A percentile compares a stretch with the other conserved stretches of the same genome.
phyloP scores from a whole-genome alignment of 768 basidiomycete genomes.

The Botryobasidium botryosum region DNA sequence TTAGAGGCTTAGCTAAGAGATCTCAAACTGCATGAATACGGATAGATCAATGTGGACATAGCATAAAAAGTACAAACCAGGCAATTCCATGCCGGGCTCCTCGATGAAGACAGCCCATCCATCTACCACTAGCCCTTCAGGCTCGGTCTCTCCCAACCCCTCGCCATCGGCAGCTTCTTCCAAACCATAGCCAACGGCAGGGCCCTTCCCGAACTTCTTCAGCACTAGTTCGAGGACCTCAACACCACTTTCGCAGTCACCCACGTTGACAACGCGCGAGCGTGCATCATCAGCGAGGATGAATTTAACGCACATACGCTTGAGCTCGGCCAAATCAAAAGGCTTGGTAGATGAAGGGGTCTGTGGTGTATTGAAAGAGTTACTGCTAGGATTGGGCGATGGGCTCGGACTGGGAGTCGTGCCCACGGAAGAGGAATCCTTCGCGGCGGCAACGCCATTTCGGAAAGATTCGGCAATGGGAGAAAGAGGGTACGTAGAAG shows the following conservation, averaged over 20 bases:
- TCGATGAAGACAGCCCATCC: conserved; percentile 81
- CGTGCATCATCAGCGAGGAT: conserved; percentile 66
- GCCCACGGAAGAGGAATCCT: too few species aligned
- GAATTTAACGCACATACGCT: conserved; percentile 80
- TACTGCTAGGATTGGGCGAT: too few species aligned
- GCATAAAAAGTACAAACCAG: conserved; percentile 4
- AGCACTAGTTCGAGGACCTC: conserved; percentile 81
- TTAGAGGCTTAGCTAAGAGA: conserved; percentile 55
- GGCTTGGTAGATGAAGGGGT: conserved; percentile 32
- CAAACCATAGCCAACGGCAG: conserved; percentile 4
- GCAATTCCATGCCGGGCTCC: conserved; percentile 33
- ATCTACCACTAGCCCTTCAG: conserved; percentile 64
- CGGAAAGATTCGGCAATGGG: too few species aligned
- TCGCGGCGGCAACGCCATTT: too few species aligned
- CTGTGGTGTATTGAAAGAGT: conserved; percentile 31
- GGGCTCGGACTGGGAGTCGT: too few species aligned
- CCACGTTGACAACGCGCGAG: conserved; percentile 57
- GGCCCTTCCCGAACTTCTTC: conserved; percentile 65
- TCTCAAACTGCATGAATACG: too few species aligned
- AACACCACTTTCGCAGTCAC: conserved; percentile 60
- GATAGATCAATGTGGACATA: conserved; percentile 7
- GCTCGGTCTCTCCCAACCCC: conserved; percentile 47
- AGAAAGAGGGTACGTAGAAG: too few species aligned
- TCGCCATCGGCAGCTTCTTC: conserved; percentile 21
- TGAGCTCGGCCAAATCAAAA: conserved; percentile 63